Evolutionary conservation across 148 eudicot genomes (phyloP).

Genomic region (Rhododendron molle): DNA sequence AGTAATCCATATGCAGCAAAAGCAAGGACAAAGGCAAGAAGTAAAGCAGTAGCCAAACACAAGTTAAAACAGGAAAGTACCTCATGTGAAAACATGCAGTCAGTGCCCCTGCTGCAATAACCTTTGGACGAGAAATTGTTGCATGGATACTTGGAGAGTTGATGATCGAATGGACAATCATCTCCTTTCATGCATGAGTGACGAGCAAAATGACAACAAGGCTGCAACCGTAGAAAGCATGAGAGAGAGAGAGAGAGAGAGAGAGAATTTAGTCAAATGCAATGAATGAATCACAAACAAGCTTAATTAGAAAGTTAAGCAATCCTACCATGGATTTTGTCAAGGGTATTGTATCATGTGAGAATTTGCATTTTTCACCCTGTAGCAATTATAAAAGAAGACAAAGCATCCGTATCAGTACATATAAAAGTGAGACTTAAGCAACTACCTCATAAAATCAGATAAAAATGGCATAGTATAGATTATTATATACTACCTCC

Average conservation of each 20-base stretch:
- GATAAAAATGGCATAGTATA: background rate
- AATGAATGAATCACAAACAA: background rate
- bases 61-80: slow-evolving; percentile 22
- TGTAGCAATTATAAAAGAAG: slow-evolving; percentile 30
- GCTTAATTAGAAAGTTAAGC: background rate
- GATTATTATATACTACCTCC: slow-evolving; percentile 47
- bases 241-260: slow-evolving; percentile 7
- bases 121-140: slow-evolving; percentile 45
- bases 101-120: slow-evolving; percentile 68
- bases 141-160: slow-evolving; percentile 92
- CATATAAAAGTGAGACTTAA: slow-evolving; percentile 14
- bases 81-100: slow-evolving; percentile 82
- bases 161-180: slow-evolving; percentile 89
- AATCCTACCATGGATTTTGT: slow-evolving; percentile 76
- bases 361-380: slow-evolving; percentile 91
- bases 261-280: background rate
- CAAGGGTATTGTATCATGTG: slow-evolving; percentile 81
- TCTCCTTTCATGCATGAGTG: slow-evolving; percentile 93
- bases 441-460: slow-evolving; percentile 5
- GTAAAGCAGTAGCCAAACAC: background rate
- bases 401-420: background rate
- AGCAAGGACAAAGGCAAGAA: background rate
- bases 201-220: slow-evolving; percentile 86
- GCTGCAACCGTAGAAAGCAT: slow-evolving; percentile 38
- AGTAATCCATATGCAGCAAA: background rate